phyloP scores from a whole-genome alignment of 495 filamentous ascomycete genomes.

The Aspergillus kassunensis region DNA sequence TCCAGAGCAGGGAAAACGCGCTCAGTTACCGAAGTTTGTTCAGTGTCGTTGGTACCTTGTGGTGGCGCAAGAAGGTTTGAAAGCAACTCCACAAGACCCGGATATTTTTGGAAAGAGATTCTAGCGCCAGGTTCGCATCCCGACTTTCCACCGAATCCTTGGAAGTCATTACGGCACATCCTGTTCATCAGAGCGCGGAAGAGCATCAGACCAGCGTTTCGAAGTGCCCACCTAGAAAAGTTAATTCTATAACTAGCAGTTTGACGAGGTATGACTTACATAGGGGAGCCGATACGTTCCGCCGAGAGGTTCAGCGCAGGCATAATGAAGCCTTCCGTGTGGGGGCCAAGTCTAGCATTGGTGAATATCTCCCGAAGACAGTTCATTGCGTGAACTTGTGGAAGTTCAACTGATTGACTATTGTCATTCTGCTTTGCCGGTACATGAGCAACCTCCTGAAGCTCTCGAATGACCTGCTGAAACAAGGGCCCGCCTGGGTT shows the following conservation, averaged over 20 bases:
- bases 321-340: slow-evolving; percentile 65
- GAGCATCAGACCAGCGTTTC: slow-evolving; percentile 88
- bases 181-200: slow-evolving; percentile 77
- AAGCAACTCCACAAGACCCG: slow-evolving; percentile 63
- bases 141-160: slow-evolving; percentile 40
- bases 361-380: slow-evolving; percentile 85
- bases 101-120: slow-evolving; percentile 60
- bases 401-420: slow-evolving; percentile 56
- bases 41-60: slow-evolving; percentile 28
- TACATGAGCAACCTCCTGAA: slow-evolving; percentile 53
- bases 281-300: slow-evolving; percentile 58
- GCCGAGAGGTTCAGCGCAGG: slow-evolving; percentile 70
- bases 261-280: slow-evolving; percentile 38
- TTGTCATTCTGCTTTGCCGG: slow-evolving; percentile 44
- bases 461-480: slow-evolving; percentile 46
- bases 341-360: slow-evolving; percentile 61
- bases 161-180: slow-evolving; percentile 44
- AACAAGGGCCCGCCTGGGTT: slow-evolving; percentile 43
- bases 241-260: slow-evolving; percentile 9
- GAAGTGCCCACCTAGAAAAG: slow-evolving; percentile 73
- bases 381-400: slow-evolving; percentile 93
- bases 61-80: slow-evolving; percentile 57
- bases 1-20: slow-evolving; percentile 85
- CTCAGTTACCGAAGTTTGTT: slow-evolving; percentile 49
- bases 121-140: slow-evolving; percentile 40